Evolutionary conservation across 805 yeast species (phyloP), one percentile per base, ranked within the genome.

Genomic region (Saccharomycopsis capsularis): DNA sequence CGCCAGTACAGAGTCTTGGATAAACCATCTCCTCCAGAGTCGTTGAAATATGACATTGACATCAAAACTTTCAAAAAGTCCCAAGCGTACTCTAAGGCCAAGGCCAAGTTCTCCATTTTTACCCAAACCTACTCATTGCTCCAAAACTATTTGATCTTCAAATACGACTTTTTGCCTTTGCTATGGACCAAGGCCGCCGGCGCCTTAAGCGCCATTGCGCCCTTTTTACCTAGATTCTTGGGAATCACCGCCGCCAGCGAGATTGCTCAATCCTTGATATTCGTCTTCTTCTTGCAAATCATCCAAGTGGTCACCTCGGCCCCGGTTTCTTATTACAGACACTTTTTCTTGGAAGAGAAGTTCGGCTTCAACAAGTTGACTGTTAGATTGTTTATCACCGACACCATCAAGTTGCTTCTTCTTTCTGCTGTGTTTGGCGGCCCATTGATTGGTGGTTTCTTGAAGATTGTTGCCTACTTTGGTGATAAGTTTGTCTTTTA

Each of bases 321-420:
- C 47, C 99, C 99, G 3, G 61, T 81, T 21, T 71, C 81, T 7
- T 81, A 84, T 63, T 90, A 89, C 66, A 70, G 76, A 50, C 83
- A 84, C 58, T 93, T 93, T 68, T 90, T 89, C 15, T 72, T 93
- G 57, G 99, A 93, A 67, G 96, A 91, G 63, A 79, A 79, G 66
- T 91, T 74, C 60, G 99, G 99, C 1, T 93, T 93, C 70, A 93
- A 93, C 70, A 93, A 93, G 66, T 73, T 78, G 57, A 91, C 97
- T 2, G 53, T 73, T 16, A 67, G 70, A 44, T 69, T 88, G 44
- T 93, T 95, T 85, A 48, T 85, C 23, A 61, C 76, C 23, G 99
- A 93, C 64, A 68, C 71, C 54, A 41, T 88, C 54, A 93, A 91
- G 66, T 65, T 76, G 25, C 63, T 75, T 36, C 51, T 71, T 1